phyloP scores from a whole-genome alignment of 768 basidiomycete genomes.

The Lactarius hengduanensis region DNA sequence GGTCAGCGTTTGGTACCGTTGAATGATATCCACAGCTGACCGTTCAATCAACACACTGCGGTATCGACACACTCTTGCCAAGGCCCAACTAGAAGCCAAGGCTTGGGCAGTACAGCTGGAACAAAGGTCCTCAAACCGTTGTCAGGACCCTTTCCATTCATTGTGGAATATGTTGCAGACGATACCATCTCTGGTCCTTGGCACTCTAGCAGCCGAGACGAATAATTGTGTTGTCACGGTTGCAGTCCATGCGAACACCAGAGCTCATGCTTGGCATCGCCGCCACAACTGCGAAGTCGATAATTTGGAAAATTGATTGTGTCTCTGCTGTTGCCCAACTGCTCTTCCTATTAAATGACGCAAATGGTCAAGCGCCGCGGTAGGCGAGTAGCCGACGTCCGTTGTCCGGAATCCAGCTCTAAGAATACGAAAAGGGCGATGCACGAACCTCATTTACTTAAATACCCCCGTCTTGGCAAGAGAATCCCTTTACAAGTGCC shows the following conservation, averaged over 20 bases:
- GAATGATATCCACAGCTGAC: background rate
- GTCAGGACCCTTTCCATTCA: background rate
- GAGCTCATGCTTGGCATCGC: background rate
- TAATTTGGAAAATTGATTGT: too few relatives aligned
- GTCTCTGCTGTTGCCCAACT: too few relatives aligned
- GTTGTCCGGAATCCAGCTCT: too few relatives aligned
- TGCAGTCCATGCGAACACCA: background rate
- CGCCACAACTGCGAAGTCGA: too few relatives aligned
- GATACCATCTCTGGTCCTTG: background rate
- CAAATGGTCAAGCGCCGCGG: too few relatives aligned
- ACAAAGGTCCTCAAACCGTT: background rate
- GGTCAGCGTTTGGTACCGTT: background rate
- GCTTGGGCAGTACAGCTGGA: background rate
- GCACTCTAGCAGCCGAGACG: constrained; percentile 1
- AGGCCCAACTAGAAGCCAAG: background rate
- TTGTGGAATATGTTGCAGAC: background rate
- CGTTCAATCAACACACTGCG: background rate
- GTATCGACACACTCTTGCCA: background rate
- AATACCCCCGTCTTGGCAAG: background rate
- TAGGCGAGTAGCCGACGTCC: too few relatives aligned
- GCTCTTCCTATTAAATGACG: too few relatives aligned
- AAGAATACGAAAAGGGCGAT: too few relatives aligned
- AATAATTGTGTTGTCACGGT: background rate
- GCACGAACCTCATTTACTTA: background rate
- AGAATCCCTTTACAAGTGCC: background rate